Percentiles rank a stretch among this genome's conserved stretches.
phyloP scores from a whole-genome alignment of 1,139 yeast species.

The Magnusiomyces sp. region DNA sequence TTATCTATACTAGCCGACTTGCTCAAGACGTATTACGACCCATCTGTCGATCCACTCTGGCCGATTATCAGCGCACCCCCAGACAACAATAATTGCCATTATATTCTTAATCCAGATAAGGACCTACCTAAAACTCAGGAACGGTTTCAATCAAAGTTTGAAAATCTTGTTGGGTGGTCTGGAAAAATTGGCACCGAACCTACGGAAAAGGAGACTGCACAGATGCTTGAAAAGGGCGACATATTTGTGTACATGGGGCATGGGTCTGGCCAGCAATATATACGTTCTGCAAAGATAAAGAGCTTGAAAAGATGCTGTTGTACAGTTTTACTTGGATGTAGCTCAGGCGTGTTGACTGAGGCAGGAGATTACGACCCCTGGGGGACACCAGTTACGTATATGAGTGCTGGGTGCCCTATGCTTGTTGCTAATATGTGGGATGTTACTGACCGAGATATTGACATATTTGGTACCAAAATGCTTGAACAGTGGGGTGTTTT shows the following conservation, averaged over 20 bases:
- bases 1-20: conserved; percentile 40
- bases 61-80: conserved; percentile 20
- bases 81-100: conserved; percentile 33
- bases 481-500: conserved; percentile 57
- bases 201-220: conserved; percentile 40
- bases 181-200: conserved; percentile 54
- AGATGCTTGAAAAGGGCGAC: conserved; percentile 36
- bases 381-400: conserved; percentile 70
- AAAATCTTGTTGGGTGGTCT: conserved; percentile 39
- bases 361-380: conserved; percentile 61
- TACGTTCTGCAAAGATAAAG: conserved; percentile 45
- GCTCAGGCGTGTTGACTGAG: conserved; percentile 62
- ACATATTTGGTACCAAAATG: conserved; percentile 55
- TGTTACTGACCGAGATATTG: conserved; percentile 93
- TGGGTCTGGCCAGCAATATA: conserved; percentile 87
- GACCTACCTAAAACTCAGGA: conserved; percentile 65
- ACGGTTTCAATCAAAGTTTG: conserved; percentile 44
- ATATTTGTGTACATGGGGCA: conserved; percentile 84
- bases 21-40: conserved; percentile 27
- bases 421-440: conserved; percentile 89
- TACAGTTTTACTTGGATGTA: conserved; percentile 77
- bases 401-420: conserved; percentile 75
- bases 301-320: conserved; percentile 48
- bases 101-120: conserved; percentile 72
- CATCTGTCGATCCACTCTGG: conserved; percentile 8